Evolutionary conservation across 495 filamentous ascomycete species (phyloP).

Genomic region (Trichoderma virens): DNA sequence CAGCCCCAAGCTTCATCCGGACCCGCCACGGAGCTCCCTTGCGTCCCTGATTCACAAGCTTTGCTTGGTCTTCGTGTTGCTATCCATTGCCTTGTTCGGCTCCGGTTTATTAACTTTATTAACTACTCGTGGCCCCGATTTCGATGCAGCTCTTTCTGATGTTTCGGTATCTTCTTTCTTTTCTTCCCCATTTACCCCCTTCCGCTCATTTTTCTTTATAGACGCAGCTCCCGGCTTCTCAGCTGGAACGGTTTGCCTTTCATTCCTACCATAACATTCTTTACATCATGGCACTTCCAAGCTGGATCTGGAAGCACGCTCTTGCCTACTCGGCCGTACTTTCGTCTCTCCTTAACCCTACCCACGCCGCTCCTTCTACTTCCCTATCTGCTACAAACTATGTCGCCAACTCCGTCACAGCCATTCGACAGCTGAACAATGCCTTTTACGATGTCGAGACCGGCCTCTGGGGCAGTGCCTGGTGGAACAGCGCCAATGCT

Average conservation of each 20-base stretch:
- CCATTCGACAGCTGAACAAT: constrained; percentile 43
- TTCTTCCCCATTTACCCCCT: neutral
- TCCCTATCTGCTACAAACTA: constrained; percentile 28
- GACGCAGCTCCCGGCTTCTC: neutral
- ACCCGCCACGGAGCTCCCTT: constrained; percentile 4
- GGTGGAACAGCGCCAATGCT: constrained; percentile 73
- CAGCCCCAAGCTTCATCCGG: neutral
- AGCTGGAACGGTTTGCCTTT: neutral
- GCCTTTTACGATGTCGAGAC: constrained; percentile 53
- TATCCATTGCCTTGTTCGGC: neutral
- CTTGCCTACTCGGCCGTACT: constrained; percentile 29
- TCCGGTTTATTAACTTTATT: neutral
- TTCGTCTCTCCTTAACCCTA: neutral
- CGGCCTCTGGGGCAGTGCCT: constrained; percentile 59
- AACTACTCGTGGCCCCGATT: neutral
- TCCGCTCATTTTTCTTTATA: neutral
- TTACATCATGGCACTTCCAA: constrained; percentile 1
- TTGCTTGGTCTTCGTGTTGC: constrained; percentile 1
- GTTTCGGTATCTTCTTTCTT: neutral
- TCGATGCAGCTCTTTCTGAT: constrained; percentile 1
- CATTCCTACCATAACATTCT: constrained; percentile 19
- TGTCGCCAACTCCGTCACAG: constrained; percentile 34
- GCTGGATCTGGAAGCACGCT: constrained; percentile 18
- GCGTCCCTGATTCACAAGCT: constrained; percentile 8
- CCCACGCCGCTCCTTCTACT: constrained; percentile 14